A percentile compares a stretch with the other conserved stretches of the same genome.
Evolutionary conservation across 2,329 filamentous ascomycete species (phyloP).

Genomic region (Hypoxylon sp.): DNA sequence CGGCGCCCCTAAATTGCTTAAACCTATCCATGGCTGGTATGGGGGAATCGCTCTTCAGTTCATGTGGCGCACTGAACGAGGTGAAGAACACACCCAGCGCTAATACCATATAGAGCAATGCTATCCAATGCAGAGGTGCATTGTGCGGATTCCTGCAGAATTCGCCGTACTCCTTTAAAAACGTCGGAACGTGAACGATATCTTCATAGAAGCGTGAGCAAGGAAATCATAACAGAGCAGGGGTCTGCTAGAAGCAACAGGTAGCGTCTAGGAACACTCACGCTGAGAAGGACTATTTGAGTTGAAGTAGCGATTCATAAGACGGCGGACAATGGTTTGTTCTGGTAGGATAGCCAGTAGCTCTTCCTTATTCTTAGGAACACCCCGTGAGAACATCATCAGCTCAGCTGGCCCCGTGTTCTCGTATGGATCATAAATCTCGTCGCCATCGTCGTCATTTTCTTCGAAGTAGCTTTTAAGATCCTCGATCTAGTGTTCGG

Average conservation of each 20-base stretch:
- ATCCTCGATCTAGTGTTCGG: conserved; percentile 66
- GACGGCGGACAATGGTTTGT: conserved; percentile 62
- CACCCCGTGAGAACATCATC: conserved; percentile 59
- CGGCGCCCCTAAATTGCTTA: conserved; percentile 63
- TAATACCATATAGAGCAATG: conserved; percentile 65
- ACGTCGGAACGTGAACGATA: conserved; percentile 67
- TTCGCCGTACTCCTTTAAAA: conserved; percentile 64
- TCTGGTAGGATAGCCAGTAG: conserved; percentile 65
- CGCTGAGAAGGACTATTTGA: conserved; percentile 67
- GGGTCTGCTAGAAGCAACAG: background rate
- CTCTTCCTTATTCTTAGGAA: conserved; percentile 61
- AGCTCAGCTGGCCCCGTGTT: conserved; percentile 59
- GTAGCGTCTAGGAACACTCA: conserved; percentile 51
- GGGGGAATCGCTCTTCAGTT: conserved; percentile 60
- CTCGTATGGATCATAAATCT: conserved; percentile 52
- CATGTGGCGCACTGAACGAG: conserved; percentile 60
- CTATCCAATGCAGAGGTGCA: conserved; percentile 63
- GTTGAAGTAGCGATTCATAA: conserved; percentile 68
- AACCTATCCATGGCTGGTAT: conserved; percentile 62
- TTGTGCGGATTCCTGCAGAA: conserved; percentile 64
- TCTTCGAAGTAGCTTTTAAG: conserved; percentile 71
- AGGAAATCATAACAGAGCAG: background rate
- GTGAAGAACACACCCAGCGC: conserved; percentile 62
- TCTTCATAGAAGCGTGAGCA: conserved; percentile 55
- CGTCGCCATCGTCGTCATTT: conserved; percentile 55